phyloP scores from a whole-genome alignment of 306 rosid genomes.

The Datisca glomerata region DNA sequence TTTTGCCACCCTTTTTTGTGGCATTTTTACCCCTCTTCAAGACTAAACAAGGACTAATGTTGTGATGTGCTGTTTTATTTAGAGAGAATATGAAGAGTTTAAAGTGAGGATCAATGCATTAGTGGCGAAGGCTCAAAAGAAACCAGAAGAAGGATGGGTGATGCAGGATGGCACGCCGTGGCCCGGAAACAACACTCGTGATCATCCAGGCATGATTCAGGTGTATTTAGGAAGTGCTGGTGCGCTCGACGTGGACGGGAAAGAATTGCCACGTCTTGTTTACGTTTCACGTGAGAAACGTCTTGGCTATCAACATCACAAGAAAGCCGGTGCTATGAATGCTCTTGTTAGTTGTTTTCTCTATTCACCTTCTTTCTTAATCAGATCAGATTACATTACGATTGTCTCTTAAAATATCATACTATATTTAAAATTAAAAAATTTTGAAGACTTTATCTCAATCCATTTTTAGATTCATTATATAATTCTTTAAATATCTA shows the following conservation, averaged over 20 bases:
- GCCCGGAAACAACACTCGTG: constrained; percentile 83
- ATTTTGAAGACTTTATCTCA: no score
- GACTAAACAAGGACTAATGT: no score
- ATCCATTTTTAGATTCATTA: no score
- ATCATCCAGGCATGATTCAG: constrained; percentile 99
- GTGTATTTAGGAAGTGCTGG: constrained; percentile 83
- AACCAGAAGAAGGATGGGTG: constrained; percentile 96
- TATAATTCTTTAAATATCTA: no score
- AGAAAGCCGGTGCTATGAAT: constrained; percentile 96
- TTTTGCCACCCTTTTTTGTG: not conserved
- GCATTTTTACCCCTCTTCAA: not conserved
- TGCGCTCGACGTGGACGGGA: constrained; percentile 69
- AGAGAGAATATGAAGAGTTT: constrained; percentile 99
- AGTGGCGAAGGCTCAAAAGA: constrained; percentile 77
- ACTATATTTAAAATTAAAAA: no score
- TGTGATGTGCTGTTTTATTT: constrained; percentile 1
- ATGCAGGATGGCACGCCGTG: constrained; percentile 96
- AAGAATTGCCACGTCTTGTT: constrained; percentile 67
- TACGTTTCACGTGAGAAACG: constrained; percentile 91
- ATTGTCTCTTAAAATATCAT: no score
- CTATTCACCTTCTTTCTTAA: no score
- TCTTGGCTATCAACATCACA: constrained; percentile 65
- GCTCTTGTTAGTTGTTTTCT: no score
- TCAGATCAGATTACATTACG: no score
- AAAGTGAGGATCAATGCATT: constrained; percentile 75